Evolutionary conservation across 2,329 filamentous ascomycete genomes (phyloP).

Genomic region (Orbilia oligospora): DNA sequence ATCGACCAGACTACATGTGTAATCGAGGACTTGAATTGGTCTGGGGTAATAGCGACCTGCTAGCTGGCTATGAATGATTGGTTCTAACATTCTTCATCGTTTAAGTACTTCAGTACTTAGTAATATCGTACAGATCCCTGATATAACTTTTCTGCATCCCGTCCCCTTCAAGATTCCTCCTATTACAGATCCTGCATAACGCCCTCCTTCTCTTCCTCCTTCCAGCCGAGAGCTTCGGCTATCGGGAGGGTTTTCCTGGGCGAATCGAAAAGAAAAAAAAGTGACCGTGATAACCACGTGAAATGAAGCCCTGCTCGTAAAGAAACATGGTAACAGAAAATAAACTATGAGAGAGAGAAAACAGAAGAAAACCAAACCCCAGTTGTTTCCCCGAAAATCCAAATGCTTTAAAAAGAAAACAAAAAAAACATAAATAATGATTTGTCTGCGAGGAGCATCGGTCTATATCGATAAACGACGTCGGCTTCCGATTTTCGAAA

Average conservation of each 20-base stretch:
- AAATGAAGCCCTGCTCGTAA: constrained; percentile 18
- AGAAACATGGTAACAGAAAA: constrained; percentile 22
- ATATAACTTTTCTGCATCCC: constrained; percentile 13
- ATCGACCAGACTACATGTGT: no score
- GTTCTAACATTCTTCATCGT: constrained; percentile 25
- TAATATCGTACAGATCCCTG: constrained; percentile 52
- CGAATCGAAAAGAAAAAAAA: constrained; percentile 11
- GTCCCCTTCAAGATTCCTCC: constrained; percentile 8
- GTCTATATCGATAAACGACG: constrained; percentile 47
- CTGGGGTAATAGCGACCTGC: constrained; percentile 16
- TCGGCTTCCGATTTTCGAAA: constrained; percentile 1
- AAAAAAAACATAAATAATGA: no score
- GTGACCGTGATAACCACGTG: constrained; percentile 40
- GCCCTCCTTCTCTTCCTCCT: constrained; percentile 7
- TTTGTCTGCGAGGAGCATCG: constrained; percentile 28
- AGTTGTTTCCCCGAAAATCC: constrained; percentile 18
- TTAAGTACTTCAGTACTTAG: no score
- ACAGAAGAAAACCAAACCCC: constrained; percentile 34
- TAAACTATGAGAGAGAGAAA: not conserved
- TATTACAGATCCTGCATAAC: not conserved
- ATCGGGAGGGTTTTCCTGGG: constrained; percentile 7
- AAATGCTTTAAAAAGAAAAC: constrained; percentile 9
- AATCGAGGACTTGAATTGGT: not conserved
- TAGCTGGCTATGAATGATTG: constrained; percentile 39
- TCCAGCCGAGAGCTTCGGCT: constrained; percentile 22